A percentile compares a stretch with the other conserved stretches of the same genome.
Evolutionary conservation across 768 basidiomycete species (phyloP).

Genomic region (Naganishia onofrii): DNA sequence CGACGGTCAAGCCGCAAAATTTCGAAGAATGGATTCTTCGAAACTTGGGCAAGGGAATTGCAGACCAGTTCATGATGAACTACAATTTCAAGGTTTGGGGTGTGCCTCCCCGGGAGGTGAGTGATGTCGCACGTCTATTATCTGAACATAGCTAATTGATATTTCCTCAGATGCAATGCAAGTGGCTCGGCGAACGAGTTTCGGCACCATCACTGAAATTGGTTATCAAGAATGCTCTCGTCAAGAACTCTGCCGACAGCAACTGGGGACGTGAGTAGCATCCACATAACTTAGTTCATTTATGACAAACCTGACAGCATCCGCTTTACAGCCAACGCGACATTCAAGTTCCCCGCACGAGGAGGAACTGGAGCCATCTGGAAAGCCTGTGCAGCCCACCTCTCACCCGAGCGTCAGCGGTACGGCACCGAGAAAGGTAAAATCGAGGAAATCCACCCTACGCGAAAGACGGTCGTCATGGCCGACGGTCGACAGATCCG

Average conservation of each 20-base stretch:
- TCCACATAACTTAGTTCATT: background rate
- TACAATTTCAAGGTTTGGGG: conserved; percentile 56
- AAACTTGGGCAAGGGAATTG: conserved; percentile 53
- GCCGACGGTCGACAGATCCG: conserved; percentile 46
- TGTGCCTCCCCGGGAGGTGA: conserved; percentile 49
- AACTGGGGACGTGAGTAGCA: conserved; percentile 47
- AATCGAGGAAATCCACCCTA: conserved; percentile 43
- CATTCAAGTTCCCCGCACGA: conserved; percentile 53
- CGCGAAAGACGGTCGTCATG: conserved; percentile 46
- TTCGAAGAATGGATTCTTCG: conserved; percentile 55
- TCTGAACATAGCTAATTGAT: no score
- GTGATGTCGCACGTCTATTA: no score
- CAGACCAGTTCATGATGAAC: conserved; percentile 54
- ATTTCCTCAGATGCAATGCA: conserved; percentile 52
- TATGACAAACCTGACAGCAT: conserved; percentile 30
- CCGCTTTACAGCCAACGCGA: conserved; percentile 45
- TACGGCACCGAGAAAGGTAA: conserved; percentile 39
- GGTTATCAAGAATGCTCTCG: conserved; percentile 52
- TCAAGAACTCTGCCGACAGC: conserved; percentile 48
- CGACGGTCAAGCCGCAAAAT: conserved; percentile 47
- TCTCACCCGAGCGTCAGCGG: conserved; percentile 42
- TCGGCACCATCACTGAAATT: conserved; percentile 52
- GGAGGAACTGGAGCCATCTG: conserved; percentile 55
- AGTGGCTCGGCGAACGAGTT: conserved; percentile 55
- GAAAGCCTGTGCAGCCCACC: conserved; percentile 51